A percentile compares a stretch with the other conserved stretches of the same genome.
Conservation (phyloP, 495 filamentous ascomycete genomes). For the Chaetomium fimeti region DNA sequence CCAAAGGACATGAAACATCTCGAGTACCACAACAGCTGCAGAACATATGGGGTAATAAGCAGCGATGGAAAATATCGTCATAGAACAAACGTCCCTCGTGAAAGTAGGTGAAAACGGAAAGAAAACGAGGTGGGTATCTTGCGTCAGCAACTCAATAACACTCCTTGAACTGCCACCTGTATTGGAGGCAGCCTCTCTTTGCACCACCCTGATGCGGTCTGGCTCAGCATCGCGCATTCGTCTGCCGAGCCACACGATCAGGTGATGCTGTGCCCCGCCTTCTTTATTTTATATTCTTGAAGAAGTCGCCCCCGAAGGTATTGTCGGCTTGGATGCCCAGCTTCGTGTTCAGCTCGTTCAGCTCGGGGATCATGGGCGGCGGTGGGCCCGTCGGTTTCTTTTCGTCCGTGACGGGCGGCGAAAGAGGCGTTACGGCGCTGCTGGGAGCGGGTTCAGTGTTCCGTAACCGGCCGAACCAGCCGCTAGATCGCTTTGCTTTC, state of each 20-base stretch:
- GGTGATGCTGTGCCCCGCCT: neutral
- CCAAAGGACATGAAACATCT: constrained; percentile 21
- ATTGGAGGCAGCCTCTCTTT: neutral
- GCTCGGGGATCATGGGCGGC: constrained; percentile 60
- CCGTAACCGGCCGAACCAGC: constrained; percentile 50
- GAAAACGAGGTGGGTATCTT: constrained; percentile 39
- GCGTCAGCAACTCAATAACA: constrained; percentile 26
- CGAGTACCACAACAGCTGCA: constrained; percentile 17
- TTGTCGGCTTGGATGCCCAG: constrained; percentile 39
- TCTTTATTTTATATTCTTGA: constrained; percentile 54
- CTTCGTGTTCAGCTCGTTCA: constrained; percentile 53
- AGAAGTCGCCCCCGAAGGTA: constrained; percentile 55
- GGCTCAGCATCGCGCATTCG: neutral
- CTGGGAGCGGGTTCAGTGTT: constrained; percentile 30
- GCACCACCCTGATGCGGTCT: neutral
- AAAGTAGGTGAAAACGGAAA: constrained; percentile 10
- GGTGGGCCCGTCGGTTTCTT: constrained; percentile 49
- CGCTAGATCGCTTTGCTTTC: constrained; percentile 49
- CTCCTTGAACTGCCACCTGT: constrained; percentile 8
- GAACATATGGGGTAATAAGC: constrained; percentile 16
- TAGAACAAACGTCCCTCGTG: constrained; percentile 26
- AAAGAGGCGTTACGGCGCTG: constrained; percentile 31
- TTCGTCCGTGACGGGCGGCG: constrained; percentile 33
- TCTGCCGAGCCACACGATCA: neutral
- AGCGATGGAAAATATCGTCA: constrained; percentile 23